Evolutionary conservation across 345 rosid species (phyloP).

Genomic region (Gossypium rotundifolium): DNA sequence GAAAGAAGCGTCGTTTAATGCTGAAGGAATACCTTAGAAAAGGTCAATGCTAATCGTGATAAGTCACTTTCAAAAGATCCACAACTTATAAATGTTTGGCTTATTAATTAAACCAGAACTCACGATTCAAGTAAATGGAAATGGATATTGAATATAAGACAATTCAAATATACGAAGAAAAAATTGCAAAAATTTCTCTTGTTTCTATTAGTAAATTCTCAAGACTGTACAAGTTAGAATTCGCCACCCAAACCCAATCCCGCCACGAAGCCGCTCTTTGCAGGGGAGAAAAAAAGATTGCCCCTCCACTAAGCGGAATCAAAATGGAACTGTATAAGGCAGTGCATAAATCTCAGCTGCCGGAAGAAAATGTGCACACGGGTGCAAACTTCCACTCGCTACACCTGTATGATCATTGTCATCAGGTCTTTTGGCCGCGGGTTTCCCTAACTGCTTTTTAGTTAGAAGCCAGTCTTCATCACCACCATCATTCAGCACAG

Average conservation of each 20-base stretch:
- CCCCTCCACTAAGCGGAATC: background rate
- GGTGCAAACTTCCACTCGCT: slow-evolving; percentile 15
- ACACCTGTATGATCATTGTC: background rate
- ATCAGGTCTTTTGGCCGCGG: background rate
- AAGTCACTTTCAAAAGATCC: background rate
- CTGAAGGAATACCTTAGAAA: background rate
- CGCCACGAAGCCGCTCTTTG: background rate
- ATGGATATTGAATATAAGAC: background rate
- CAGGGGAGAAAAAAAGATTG: background rate
- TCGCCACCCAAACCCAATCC: background rate
- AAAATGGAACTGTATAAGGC: slow-evolving; percentile 64
- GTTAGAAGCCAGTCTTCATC: slow-evolving; percentile 56
- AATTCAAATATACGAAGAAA: background rate
- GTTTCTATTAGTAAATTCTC: background rate
- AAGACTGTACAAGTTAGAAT: background rate
- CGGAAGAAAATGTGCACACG: slow-evolving; percentile 30
- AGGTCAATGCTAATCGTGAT: background rate
- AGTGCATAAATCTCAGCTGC: slow-evolving; percentile 42
- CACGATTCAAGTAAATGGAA: background rate
- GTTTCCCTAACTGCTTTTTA: slow-evolving; percentile 2
- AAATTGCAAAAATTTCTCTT: background rate
- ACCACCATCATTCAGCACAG: background rate
- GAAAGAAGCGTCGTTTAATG: background rate
- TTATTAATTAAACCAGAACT: background rate
- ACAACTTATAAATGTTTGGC: no score